A percentile compares a stretch with the other conserved stretches of the same genome.
Conservation (phyloP, 1,284 basidiomycete genomes). For the Jaminaea rosea region DNA sequence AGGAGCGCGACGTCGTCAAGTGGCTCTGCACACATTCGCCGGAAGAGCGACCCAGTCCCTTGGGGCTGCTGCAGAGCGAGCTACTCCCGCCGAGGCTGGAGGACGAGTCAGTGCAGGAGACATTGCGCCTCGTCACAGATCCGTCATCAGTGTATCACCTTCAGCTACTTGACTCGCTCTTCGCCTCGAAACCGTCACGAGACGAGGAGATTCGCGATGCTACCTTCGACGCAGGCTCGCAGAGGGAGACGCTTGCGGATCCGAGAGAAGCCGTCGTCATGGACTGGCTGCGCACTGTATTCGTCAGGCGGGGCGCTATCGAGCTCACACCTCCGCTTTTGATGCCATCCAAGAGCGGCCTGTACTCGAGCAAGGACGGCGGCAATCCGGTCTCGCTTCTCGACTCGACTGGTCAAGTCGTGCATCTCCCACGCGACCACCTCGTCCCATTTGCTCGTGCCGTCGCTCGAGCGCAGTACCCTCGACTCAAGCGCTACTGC, state of each 20-base stretch:
- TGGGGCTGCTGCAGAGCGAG: slow-evolving; percentile 73
- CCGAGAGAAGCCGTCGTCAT: slow-evolving; percentile 55
- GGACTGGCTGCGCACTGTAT: slow-evolving; percentile 65
- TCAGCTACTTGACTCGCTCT: slow-evolving; percentile 29
- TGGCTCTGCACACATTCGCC: slow-evolving; percentile 78
- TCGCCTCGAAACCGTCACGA: slow-evolving; percentile 9
- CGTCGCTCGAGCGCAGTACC: slow-evolving; percentile 64
- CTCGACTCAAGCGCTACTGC: slow-evolving; percentile 81
- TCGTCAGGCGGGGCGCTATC: slow-evolving; percentile 79
- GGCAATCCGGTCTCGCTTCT: slow-evolving; percentile 74
- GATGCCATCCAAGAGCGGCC: slow-evolving; percentile 57
- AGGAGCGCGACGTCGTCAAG: slow-evolving; percentile 59
- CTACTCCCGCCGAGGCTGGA: slow-evolving; percentile 66
- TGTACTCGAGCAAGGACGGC: slow-evolving; percentile 65
- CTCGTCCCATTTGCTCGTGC: slow-evolving; percentile 75
- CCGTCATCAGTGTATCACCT: slow-evolving; percentile 29
- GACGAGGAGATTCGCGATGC: slow-evolving; percentile 59
- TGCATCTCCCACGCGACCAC: slow-evolving; percentile 42
- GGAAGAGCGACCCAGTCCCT: slow-evolving; percentile 66
- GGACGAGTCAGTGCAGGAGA: slow-evolving; percentile 75
- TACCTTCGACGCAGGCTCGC: slow-evolving; percentile 67
- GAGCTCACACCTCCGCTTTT: slow-evolving; percentile 74
- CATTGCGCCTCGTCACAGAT: slow-evolving; percentile 66
- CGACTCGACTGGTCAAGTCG: slow-evolving; percentile 53
- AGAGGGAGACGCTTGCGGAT: slow-evolving; percentile 61